A percentile compares a stretch with the other conserved stretches of the same genome.
These are phyloP conservation scores for Lomentospora prolificans DNA, from an alignment of 2,329 filamentous ascomycete genomes.

Conservation along the genomic window DNA sequence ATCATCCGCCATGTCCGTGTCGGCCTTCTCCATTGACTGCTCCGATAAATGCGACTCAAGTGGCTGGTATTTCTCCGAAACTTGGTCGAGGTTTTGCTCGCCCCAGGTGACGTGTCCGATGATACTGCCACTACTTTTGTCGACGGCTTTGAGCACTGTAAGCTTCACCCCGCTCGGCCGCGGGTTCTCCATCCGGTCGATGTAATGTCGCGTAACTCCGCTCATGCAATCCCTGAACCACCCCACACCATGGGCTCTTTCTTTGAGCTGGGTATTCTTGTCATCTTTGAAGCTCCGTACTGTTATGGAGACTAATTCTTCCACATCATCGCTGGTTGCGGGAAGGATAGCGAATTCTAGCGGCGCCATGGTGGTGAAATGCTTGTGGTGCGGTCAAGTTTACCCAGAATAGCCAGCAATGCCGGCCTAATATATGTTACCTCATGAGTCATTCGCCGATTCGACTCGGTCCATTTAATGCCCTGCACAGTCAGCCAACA, in stretches of 20 bases:
- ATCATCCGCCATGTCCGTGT: not conserved
- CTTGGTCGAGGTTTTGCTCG: too few relatives aligned
- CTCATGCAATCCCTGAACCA: not conserved
- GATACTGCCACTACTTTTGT: conserved; percentile 18
- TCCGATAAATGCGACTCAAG: too few relatives aligned
- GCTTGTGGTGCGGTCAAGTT: too few relatives aligned
- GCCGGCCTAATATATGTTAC: too few relatives aligned
- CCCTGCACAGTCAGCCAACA: too few relatives aligned
- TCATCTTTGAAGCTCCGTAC: not conserved
- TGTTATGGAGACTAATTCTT: not conserved
- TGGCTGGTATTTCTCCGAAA: too few relatives aligned
- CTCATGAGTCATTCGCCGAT: too few relatives aligned
- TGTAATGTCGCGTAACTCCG: not conserved
- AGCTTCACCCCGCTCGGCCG: not conserved
- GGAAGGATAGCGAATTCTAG: not conserved
- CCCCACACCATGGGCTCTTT: not conserved
- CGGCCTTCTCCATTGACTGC: not conserved
- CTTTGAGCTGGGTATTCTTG: not conserved
- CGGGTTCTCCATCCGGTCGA: not conserved
- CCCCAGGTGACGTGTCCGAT: conserved; percentile 23
- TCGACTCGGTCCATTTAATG: too few relatives aligned
- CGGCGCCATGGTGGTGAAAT: not conserved
- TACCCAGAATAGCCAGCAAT: too few relatives aligned
- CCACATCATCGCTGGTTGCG: not conserved
- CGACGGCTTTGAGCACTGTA: conserved; percentile 21